phyloP scores from a whole-genome alignment of 148 eudicot species.

The Mesembryanthemum crystallinum region DNA sequence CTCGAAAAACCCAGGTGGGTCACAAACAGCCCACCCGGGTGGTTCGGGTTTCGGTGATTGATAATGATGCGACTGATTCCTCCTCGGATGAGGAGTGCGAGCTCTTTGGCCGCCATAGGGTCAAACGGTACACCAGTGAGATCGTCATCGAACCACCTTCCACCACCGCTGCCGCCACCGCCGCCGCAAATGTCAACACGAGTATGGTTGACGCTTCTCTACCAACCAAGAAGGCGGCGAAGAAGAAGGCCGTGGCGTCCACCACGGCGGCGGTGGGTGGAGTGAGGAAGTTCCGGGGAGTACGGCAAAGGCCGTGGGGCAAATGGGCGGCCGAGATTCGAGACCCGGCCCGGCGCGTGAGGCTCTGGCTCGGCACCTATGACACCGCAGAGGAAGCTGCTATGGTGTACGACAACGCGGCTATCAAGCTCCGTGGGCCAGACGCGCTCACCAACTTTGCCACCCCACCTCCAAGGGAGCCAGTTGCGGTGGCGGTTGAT shows the following conservation, averaged over 20 bases:
- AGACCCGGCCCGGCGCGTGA: conserved; percentile 54
- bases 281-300: conserved; percentile 65
- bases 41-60: conserved; percentile 55
- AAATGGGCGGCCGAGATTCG: conserved; percentile 98
- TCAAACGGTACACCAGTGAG: conserved; percentile 57
- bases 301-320: conserved; percentile 91
- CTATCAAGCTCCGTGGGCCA: conserved; percentile 79
- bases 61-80: conserved; percentile 77
- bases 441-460: conserved; percentile 78
- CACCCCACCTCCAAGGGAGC: conserved; percentile 34
- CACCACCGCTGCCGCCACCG: background rate
- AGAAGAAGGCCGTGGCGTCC: conserved; percentile 17
- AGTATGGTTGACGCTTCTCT: background rate
- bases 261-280: conserved; percentile 12
- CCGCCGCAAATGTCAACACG: background rate
- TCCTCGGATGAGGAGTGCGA: conserved; percentile 61
- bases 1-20: background rate
- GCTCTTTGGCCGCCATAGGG: conserved; percentile 51
- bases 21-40: conserved; percentile 18
- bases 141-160: conserved; percentile 37
- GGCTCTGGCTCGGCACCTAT: conserved; percentile 88
- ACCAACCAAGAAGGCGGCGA: conserved; percentile 5
- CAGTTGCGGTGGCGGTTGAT: conserved; percentile 7
- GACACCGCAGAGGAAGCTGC: conserved; percentile 95
- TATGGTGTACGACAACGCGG: conserved; percentile 85